Percentiles rank a stretch among this genome's conserved stretches.
Conservation (phyloP, 768 basidiomycete genomes). For the Leucosporidium yakuticum region DNA sequence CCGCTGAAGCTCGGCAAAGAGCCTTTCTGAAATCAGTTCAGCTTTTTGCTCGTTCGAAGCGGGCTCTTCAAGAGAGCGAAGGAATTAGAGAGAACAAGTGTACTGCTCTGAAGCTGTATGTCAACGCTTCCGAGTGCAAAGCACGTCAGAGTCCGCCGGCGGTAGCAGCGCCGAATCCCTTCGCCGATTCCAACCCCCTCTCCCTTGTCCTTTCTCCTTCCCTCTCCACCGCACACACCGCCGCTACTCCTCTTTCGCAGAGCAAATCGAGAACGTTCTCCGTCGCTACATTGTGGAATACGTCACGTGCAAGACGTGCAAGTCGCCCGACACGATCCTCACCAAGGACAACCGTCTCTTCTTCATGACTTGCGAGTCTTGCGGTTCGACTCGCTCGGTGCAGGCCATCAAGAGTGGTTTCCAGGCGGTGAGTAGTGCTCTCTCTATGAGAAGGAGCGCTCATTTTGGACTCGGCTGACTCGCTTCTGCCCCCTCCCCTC, state of each 20-base stretch:
- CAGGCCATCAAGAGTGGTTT: constrained; percentile 68
- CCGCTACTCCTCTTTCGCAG: neutral
- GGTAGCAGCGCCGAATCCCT: too few relatives aligned
- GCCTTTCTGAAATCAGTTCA: too few relatives aligned
- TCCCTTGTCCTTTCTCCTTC: neutral
- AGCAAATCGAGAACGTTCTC: constrained; percentile 94
- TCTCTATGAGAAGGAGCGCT: too few relatives aligned
- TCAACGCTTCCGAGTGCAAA: too few relatives aligned
- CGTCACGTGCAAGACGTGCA: constrained; percentile 99
- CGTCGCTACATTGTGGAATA: constrained; percentile 97
- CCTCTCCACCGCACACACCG: neutral
- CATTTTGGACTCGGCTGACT: neutral
- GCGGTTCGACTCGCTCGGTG: constrained; percentile 83
- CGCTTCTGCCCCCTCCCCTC: too few relatives aligned
- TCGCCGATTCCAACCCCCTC: too few relatives aligned
- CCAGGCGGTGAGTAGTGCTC: neutral
- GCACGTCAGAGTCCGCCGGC: too few relatives aligned
- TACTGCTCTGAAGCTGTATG: too few relatives aligned
- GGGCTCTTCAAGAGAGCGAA: too few relatives aligned
- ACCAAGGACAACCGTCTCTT: constrained; percentile 98
- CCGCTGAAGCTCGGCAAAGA: too few relatives aligned
- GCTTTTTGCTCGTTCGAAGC: too few relatives aligned
- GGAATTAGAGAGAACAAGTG: too few relatives aligned
- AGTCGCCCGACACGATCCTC: constrained; percentile 92
- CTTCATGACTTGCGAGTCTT: constrained; percentile 61